A percentile compares a stretch with the other conserved stretches of the same genome.
Conservation (phyloP, 139 green algal genomes). For the Asterochloris erici region DNA sequence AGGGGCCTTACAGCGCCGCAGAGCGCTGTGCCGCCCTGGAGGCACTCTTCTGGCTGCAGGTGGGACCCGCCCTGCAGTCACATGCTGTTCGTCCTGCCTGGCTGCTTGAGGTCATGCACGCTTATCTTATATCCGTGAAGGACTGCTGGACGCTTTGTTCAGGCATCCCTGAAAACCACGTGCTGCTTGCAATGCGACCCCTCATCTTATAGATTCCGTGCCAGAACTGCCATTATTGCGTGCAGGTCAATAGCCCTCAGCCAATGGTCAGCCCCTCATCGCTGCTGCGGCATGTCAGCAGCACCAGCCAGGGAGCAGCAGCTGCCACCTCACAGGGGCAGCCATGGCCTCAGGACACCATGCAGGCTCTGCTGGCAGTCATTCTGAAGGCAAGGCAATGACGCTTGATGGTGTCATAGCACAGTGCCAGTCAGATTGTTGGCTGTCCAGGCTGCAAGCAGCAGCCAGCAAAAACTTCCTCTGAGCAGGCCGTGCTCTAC, state of each 20-base stretch:
- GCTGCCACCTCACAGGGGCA: slow-evolving; percentile 1
- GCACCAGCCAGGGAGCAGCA: neutral
- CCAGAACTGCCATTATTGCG: neutral
- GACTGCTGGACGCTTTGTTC: too few species aligned
- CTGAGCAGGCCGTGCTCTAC: neutral
- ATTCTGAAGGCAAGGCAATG: slow-evolving; percentile 3
- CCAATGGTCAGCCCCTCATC: neutral
- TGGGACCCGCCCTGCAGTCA: neutral
- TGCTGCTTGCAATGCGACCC: too few species aligned
- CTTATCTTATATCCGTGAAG: too few species aligned
- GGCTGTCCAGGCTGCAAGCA: neutral
- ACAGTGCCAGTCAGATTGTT: neutral
- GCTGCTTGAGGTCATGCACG: too few species aligned
- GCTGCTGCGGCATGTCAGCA: slow-evolving; percentile 20
- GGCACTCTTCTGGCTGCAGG: slow-evolving; percentile 56
- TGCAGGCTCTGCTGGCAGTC: slow-evolving; percentile 33
- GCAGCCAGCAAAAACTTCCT: too few species aligned
- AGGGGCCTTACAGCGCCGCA: slow-evolving; percentile 24
- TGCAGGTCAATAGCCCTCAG: neutral
- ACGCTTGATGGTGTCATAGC: neutral
- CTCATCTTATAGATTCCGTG: too few species aligned
- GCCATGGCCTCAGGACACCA: slow-evolving; percentile 51
- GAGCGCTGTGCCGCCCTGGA: slow-evolving; percentile 45
- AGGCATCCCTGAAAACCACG: too few species aligned
- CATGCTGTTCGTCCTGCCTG: too few species aligned